Base-by-base conservation (phyloP, 1,139 yeast genomes). In the Hyphopichia pseudoburtonii region DNA sequence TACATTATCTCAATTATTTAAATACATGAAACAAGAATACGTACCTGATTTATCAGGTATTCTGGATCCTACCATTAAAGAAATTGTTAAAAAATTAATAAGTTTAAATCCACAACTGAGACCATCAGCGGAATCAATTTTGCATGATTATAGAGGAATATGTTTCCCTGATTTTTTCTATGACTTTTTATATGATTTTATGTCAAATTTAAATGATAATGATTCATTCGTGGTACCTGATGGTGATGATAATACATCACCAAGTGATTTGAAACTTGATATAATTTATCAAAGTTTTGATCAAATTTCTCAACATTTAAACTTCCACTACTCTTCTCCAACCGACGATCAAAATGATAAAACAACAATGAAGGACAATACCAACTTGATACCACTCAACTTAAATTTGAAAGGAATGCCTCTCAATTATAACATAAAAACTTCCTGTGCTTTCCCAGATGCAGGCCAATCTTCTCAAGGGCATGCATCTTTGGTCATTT, bases 1-100 rank as follows among this genome's bases (percentile, higher is more conserved):
- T 57, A 82, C 95, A 0, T 68, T 92, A 15, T 83, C 97, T 0
- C 96, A 89, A 52, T 65, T 90, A 45, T 89, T 87, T 67, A 86
- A 84, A 59, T 92, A 86, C 59, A 82, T 82, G 50, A 78, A 77
- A 45, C 76, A 80, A 5, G 90, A 84, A 42, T 82, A 75, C 50
- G 54, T 57, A 7, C 95, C 96, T 0, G 78, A 77, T 47, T 58
- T 83, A 42, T 66, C 76, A 22, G 70, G 73, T 17, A 75, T 84
- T 33, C 69, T 73, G 17, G 80, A 85, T 47, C 47, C 54, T 0
- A 49, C 66, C 28, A 67, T 87, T 2, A 70, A 73, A 41, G 66
- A 71, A 15, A 56, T 92, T 43, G 76, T 90, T 2, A 47, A 57
- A 30, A 73, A 76, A 41, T 81, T 92, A 82, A 77, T 87, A 5